phyloP scores from a whole-genome alignment of 148 eudicot species.

The Tetragonia tetragonoides region DNA sequence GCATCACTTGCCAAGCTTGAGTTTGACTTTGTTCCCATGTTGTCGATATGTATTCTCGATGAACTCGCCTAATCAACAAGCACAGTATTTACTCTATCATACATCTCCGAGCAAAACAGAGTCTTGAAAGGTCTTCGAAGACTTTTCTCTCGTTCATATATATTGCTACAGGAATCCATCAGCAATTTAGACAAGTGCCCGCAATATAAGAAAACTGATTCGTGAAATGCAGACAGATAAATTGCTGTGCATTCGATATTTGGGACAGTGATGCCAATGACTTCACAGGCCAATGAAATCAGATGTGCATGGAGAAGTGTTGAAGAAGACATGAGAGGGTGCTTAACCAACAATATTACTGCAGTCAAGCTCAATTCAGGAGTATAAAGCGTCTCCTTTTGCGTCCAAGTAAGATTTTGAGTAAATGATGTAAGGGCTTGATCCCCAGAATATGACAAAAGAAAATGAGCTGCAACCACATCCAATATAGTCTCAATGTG shows the following conservation, averaged over 20 bases:
- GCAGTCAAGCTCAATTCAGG: conserved; percentile 56
- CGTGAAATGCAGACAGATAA: conserved; percentile 56
- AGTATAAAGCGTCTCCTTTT: conserved; percentile 21
- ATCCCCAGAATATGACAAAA: conserved; percentile 42
- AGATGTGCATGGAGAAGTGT: conserved; percentile 61
- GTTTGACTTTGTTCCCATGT: conserved; percentile 23
- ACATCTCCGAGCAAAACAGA: conserved; percentile 35
- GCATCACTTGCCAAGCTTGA: conserved; percentile 44
- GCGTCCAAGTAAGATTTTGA: conserved; percentile 37
- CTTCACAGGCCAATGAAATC: conserved; percentile 60
- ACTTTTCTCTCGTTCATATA: conserved; percentile 8
- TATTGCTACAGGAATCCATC: background rate
- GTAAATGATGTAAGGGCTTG: conserved; percentile 42
- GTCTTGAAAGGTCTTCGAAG: conserved; percentile 42
- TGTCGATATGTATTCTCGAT: conserved; percentile 35
- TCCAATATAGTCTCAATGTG: conserved; percentile 51
- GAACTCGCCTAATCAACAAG: conserved; percentile 42
- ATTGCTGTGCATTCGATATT: conserved; percentile 32
- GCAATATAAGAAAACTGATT: conserved; percentile 54
- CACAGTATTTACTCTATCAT: conserved; percentile 35
- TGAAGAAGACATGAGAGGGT: conserved; percentile 59
- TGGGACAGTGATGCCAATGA: conserved; percentile 25
- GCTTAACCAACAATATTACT: conserved; percentile 51
- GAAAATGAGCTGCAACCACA: conserved; percentile 56
- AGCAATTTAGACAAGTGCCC: conserved; percentile 39